Base-by-base conservation (phyloP, 345 rosid species). In the Salix koriyanagi region DNA sequence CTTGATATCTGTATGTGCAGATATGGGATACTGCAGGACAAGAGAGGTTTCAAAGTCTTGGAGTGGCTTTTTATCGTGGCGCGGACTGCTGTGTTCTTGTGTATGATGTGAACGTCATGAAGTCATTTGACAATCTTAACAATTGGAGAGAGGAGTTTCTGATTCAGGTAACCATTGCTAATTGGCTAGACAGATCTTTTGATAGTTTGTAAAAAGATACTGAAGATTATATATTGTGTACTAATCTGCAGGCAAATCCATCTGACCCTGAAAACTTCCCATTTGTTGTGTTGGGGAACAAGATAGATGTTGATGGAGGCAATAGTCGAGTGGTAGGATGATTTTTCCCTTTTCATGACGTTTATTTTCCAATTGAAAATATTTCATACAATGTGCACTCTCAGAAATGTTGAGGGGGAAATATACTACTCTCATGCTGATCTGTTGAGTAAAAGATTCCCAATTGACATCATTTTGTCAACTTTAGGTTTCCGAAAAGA, bases 11-110 rank as follows among this genome's bases (percentile, higher is more conserved):
- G 16, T 79, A 15, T n/a, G 7, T 75, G 41, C 84, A 93, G 99
- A 94, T 94, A 77, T 96, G 99, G 99, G 99, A 96, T 83, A 96
- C 89, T 76, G 95, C 97, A 79, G 93, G 97, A 32, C 97, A 92
- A 78, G 97, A 92, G 78, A 89, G 97, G 83, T 96, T 96, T 82
- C 98, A 96, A 81, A 96, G 98, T 79, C 90, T 96, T 69, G 99
- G 99, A 46, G 96, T 86, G 66, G 97, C 97, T 67, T 92, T 90
- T 84, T 92, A 92, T 72, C 87, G 94, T 3, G 93, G 94, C 67
- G 94, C 93, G 60, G 94, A 92, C 79, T 90, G 94, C 79, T 90
- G 94, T 80, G 94, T 92, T 87, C 91, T 83, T 82, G 99, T 95
- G 7, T 89, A 93, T 81, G 99, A 95, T 83, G 99, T 96, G 77